Percentiles rank a stretch among this genome's conserved stretches.
Evolutionary conservation across 768 basidiomycete species (phyloP).

Genomic region (Lactarius vividus): DNA sequence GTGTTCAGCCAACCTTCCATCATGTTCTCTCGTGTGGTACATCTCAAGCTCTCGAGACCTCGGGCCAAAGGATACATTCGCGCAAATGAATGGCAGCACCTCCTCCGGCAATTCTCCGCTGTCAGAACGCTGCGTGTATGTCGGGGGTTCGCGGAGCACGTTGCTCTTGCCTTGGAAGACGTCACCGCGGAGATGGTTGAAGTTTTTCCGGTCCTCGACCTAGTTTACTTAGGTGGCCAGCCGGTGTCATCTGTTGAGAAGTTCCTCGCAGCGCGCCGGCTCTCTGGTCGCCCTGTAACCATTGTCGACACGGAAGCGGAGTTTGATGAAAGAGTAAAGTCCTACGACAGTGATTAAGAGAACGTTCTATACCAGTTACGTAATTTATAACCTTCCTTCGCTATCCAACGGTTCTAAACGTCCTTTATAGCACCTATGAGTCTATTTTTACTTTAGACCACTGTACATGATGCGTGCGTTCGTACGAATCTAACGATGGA

Average conservation of each 20-base stretch:
- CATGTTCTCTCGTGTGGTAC: background rate
- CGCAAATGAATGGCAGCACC: background rate
- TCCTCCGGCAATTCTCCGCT: background rate
- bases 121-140: background rate
- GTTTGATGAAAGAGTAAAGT: too few relatives aligned
- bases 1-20: background rate
- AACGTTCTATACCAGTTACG: too few relatives aligned
- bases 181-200: background rate
- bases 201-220: background rate
- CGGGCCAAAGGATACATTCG: background rate
- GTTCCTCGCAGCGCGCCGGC: background rate
- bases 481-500: too few relatives aligned
- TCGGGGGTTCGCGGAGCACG: background rate
- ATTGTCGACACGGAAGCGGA: background rate
- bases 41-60: background rate
- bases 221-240: background rate
- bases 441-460: too few relatives aligned
- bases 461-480: too few relatives aligned
- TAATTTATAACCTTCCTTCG: too few relatives aligned
- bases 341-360: too few relatives aligned
- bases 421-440: too few relatives aligned
- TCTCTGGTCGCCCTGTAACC: background rate
- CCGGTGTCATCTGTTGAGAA: background rate
- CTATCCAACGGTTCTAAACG: too few relatives aligned
- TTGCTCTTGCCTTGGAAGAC: background rate